Evolutionary conservation across 768 basidiomycete species (phyloP).

Genomic region (Lactifluus subvellereus): DNA sequence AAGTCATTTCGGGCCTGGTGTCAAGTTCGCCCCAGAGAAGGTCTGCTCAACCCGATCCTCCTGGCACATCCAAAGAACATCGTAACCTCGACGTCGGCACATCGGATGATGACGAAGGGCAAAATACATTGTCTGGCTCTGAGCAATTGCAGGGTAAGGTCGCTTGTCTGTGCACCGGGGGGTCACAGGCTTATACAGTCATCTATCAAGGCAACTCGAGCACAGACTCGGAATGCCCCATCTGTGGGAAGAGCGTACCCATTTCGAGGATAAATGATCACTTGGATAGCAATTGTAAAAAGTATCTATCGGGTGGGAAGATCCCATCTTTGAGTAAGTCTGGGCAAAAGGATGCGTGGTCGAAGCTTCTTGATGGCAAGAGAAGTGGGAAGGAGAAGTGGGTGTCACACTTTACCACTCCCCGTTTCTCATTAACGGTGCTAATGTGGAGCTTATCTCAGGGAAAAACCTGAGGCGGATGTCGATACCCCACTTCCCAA

Average conservation of each 20-base stretch:
- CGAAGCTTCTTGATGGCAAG: constrained; percentile 19
- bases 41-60: background rate
- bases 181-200: background rate
- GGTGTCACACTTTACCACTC: background rate
- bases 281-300: constrained; percentile 33
- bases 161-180: background rate
- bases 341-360: constrained; percentile 23
- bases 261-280: constrained; percentile 32
- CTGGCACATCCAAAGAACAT: background rate
- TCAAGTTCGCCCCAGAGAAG: background rate
- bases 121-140: background rate
- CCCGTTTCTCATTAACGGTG: background rate
- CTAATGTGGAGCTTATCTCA: background rate
- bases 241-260: constrained; percentile 23
- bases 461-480: constrained; percentile 2
- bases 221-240: constrained; percentile 7
- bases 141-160: background rate
- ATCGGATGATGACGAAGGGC: constrained; percentile 1
- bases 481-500: constrained; percentile 22
- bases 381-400: constrained; percentile 22
- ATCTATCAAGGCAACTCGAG: background rate
- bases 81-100: background rate
- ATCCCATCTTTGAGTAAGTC: constrained; percentile 11
- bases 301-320: background rate
- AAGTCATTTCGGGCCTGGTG: background rate